Evolutionary conservation across 1,139 yeast species (phyloP), one percentile per base, ranked within the genome.

Genomic region (Blastobotrys proliferans): DNA sequence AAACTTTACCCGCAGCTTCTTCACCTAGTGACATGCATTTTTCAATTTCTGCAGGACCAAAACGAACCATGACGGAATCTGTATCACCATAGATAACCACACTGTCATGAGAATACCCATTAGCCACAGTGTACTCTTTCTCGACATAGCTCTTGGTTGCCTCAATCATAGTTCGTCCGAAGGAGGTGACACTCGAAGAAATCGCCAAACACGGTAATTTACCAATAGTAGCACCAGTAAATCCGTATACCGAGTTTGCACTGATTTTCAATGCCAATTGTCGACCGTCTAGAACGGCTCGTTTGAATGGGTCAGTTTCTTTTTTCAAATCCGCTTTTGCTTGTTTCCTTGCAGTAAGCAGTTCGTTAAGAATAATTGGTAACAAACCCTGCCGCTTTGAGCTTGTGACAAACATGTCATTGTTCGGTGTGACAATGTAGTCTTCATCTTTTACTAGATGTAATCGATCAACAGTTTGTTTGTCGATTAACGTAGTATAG

Each of bases 191-290:
- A 0, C 97, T 87, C 0, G 97, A 88, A 0, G 98, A 94, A 47
- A 94, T 94, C 1, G 95, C 95, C 49, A 94, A 71, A 69, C 98
- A 94, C 0, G 99, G 99, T 43, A 94, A 73, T 58, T 92, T 92
- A 45, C 99, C 99, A 42, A 90, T 81, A 0, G 97, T 92, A 2
- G 99, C 99, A 66, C 99, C 99, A 0, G 99, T 94, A 64, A 94
- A 94, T 40, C 99, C 99, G 63, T 94, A 94, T 3, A 94, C 99
- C 1, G 98, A 92, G 62, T 94, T 94, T 3, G 99, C 99, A 4
- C 97, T 88, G 39, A 94, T 86, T 57, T 94, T 94, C 61, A 94
- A 72, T 0, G 99, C 99, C 55, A 94, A 71, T 66, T 94, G 99
- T 62, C 98, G 78, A 72, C 99, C 99, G 62, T 94, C 94, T 43